These are phyloP conservation scores for Amanita subjunquillea DNA, from an alignment of 768 basidiomycete species.

Conservation along the genomic window DNA sequence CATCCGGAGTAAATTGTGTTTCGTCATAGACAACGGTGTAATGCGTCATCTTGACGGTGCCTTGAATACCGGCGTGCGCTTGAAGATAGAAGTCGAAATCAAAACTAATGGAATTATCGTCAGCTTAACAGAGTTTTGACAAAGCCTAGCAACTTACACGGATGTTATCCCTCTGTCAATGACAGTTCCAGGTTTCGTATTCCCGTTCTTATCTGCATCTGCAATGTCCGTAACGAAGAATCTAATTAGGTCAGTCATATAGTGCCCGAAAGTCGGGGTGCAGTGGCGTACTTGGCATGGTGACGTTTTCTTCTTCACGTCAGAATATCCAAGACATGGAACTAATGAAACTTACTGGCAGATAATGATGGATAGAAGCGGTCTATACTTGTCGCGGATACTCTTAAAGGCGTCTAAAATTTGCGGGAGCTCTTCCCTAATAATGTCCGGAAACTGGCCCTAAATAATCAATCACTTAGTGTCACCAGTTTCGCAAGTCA, in stretches of 20 bases:
- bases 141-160: conserved; percentile 28
- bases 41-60: conserved; percentile 63
- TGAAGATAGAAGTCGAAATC: conserved; percentile 64
- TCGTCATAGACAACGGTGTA: conserved; percentile 80
- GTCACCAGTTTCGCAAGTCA: not conserved
- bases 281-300: conserved; percentile 37
- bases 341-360: conserved; percentile 40
- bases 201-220: conserved; percentile 55
- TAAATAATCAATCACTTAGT: conserved; percentile 16
- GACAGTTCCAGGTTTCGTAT: conserved; percentile 72
- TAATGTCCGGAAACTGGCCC: conserved; percentile 64
- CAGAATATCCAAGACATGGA: not conserved
- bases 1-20: conserved; percentile 54
- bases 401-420: conserved; percentile 52
- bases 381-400: conserved; percentile 40
- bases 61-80: conserved; percentile 68
- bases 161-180: conserved; percentile 72
- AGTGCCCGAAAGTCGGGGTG: conserved; percentile 10
- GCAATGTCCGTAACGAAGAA: conserved; percentile 45
- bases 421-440: conserved; percentile 50
- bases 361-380: conserved; percentile 60
- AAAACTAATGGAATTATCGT: conserved; percentile 28
- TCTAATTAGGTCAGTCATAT: conserved; percentile 14
- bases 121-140: not conserved
- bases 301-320: conserved; percentile 42